Evolutionary conservation across 345 rosid species (phyloP), one percentile per base, ranked within the genome.

Genomic region (Brassica juncea): DNA sequence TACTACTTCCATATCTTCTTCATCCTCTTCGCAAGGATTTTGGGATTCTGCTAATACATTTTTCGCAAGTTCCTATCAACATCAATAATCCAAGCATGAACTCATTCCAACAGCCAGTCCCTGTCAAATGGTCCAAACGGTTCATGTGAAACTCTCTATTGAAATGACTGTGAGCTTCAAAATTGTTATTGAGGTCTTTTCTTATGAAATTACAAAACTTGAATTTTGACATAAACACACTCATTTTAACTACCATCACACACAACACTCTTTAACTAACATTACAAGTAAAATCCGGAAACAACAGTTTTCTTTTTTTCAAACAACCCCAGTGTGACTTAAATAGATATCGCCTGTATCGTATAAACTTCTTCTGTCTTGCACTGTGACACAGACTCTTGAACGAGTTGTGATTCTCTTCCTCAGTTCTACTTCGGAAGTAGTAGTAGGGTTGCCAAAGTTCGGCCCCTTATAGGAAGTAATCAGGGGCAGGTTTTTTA

Each of bases 401-500:
- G 37, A 60, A 62, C 61, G 32, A 68, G 10, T 12, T 68, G 71
- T 74, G 49, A 54, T 54, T 54, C 67, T 27, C 27, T 79, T 74
- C 70, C 15, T 37, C 60, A 16, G 19, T 34, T 73, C 47, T 27
- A 67, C 66, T 62, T 25, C 10, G 5, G 60, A 39, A 35, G 52
- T 58, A 14, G 32, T 59, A 23, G 32, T 59, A 23, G 16, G 68
- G 68, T 34, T 74, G 74, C 54, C 10, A 1, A 74, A 27, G 66
- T 49, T 74, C 39, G 35, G 30, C 68, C 37, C 31, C 54, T 89
- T 86, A 95, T 32, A 95, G 86, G 84, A 95, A 95, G 86, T 95
- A 95, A 85, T 95, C 99, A 15, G 99, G 98, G 25, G 97, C 93
- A 1, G 98, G 94, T 73, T 89, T 95, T 81, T 84, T 95, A 23